phyloP scores from a whole-genome alignment of 2,329 filamentous ascomycete species.

The Claviceps capensis region DNA sequence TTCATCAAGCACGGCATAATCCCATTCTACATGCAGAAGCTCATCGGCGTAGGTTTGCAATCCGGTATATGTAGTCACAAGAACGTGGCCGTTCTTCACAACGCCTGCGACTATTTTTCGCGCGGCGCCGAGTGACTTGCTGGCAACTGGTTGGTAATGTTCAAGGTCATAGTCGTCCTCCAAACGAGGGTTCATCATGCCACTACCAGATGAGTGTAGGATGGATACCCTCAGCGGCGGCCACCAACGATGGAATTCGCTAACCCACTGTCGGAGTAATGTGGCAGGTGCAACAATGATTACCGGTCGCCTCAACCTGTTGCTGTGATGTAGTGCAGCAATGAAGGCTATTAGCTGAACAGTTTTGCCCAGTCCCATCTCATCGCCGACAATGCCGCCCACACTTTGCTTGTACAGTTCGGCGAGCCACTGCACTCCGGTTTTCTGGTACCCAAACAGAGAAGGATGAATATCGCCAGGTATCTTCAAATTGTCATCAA shows the following conservation, averaged over 20 bases:
- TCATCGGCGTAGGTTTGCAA: conserved; percentile 84
- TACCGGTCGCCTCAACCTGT: conserved; percentile 67
- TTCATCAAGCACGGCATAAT: conserved; percentile 87
- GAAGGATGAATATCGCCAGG: conserved; percentile 89
- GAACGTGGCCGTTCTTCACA: conserved; percentile 71
- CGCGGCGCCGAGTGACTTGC: conserved; percentile 42
- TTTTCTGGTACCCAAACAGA: conserved; percentile 94
- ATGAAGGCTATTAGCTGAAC: conserved; percentile 61
- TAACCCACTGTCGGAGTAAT: conserved; percentile 93
- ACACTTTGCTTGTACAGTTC: conserved; percentile 83
- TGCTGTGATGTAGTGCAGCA: conserved; percentile 84
- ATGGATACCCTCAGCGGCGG: conserved; percentile 95
- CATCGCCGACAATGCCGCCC: conserved; percentile 89
- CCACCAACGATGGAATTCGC: conserved; percentile 98
- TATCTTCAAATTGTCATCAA: conserved; percentile 64
- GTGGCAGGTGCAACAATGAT: conserved; percentile 91
- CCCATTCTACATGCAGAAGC: conserved; percentile 75
- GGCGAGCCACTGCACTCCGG: conserved; percentile 89
- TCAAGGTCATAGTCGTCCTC: conserved; percentile 39
- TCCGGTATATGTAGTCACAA: conserved; percentile 92
- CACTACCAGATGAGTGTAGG: conserved; percentile 86
- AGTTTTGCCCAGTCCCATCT: conserved; percentile 98
- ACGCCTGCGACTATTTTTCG: conserved; percentile 73
- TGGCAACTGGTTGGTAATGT: conserved; percentile 20
- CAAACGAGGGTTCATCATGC: conserved; percentile 76